Evolutionary conservation across 805 yeast genomes (phyloP), one percentile per base, ranked within the genome.

Genomic region (Pichia kluyveri): DNA sequence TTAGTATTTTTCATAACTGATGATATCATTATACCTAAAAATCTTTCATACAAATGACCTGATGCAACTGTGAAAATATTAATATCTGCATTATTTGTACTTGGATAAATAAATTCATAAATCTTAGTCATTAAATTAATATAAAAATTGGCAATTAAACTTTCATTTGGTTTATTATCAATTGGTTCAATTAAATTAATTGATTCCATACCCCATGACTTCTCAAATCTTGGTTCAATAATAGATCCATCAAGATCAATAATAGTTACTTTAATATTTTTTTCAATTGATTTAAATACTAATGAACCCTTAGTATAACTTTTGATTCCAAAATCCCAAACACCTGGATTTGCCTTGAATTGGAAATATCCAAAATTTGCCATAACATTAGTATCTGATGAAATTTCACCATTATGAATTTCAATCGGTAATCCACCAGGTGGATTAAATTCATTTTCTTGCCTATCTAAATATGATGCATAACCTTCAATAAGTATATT

Each of bases 11-110:
- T 68, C 76, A 77, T 78, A 2, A 86, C 90, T 4, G 93, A 83
- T 0, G 79, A 79, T 46, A 82, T 82, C 96, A 87, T 87, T n/a
- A 83, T 83, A 15, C 83, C 72, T 49, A 83, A 56, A 43, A 87
- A 75, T 51, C 87, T 68, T 60, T 87, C 96, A 61, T 87, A 86
- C 38, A 80, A 63, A 53, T 80, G 87, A 0, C 96, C 96, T 54
- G 90, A 80, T 0, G 95, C 91, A 40, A 87, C 82, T 0, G 90
- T 75, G 67, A 87, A 88, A 38, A 87, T 81, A 60, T 87, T 87
- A 42, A 87, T 76, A 14, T 80, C 84, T 0, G 90, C 86, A 26
- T 73, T 73, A 52, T 56, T 45, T 40, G 39, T 54, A n/a, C 37
- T 46, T 37, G 36, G 40, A 2, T 40, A 15, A 12, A 46, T 17